Evolutionary conservation across 1,284 basidiomycete species (phyloP), one percentile per base, ranked within the genome.

Genomic region (Trametes pubescens): DNA sequence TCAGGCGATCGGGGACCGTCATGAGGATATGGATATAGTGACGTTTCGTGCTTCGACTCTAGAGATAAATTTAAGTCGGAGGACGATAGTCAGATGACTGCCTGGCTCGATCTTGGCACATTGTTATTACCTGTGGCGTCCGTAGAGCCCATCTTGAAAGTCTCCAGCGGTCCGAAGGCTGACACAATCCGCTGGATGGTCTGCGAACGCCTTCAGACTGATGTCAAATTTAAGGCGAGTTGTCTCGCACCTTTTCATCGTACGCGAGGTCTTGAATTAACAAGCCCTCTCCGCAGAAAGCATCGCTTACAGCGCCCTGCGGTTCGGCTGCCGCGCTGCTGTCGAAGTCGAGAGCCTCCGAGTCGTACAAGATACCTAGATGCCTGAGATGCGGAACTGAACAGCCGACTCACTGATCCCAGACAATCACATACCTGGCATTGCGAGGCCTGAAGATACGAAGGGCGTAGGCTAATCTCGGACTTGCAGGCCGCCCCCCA

Each of bases 81-180:
- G 10, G 11, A 13, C 2, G 44, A 24, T 13, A 47, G 44, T 22
- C 29, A 32, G 29, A 32, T 32, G 8, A 32, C 8, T 8, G 29
- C 29, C 29, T 32, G 29, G 29, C 29, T 32, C 29, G 29, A 32
- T 32, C 3, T 22, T 2, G 4, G 10, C 2, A 34, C 14, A 46
- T 37, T 48, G 11, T 16, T 11, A 22, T 14, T 21, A 70, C 65
- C 66, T 44, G 64, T 59, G 18, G 44, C 48, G 29, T 59, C 46
- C 43, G 62, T 37, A 26, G 44, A 51, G 60, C 69, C 74, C 21
- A 57, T 57, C 29, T 64, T 51, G 74, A 86, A 83, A 48, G 75
- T 75, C 65, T 90, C 89, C 26, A 90, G 69, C 1, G 77, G 74
- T 26, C 89, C 89, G 71, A 90, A 91, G 51, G 82, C 81, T 29